phyloP scores from a whole-genome alignment of 495 filamentous ascomycete species.

The Saxophila tyrrhenica region DNA sequence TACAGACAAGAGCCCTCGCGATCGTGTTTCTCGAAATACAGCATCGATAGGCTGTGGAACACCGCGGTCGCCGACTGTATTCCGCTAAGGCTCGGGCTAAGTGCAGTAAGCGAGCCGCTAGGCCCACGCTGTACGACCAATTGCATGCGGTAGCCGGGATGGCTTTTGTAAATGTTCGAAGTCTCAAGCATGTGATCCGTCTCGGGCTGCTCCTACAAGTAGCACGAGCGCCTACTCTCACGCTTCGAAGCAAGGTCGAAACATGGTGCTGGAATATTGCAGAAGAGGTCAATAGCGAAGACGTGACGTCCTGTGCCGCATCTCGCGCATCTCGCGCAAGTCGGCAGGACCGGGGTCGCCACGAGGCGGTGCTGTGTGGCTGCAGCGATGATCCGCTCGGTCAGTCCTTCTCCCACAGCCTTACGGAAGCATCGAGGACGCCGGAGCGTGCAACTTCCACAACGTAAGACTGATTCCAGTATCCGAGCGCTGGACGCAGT shows the following conservation, averaged over 20 bases:
- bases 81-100: not conserved
- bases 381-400: not conserved
- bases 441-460: not conserved
- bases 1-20: too few relatives aligned
- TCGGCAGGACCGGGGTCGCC: not conserved
- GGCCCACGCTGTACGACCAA: not conserved
- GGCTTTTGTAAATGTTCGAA: not conserved
- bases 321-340: too few relatives aligned
- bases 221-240: conserved; percentile 16
- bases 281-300: too few relatives aligned
- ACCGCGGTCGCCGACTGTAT: not conserved
- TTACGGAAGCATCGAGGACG: not conserved
- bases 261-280: too few relatives aligned
- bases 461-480: not conserved
- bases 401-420: not conserved
- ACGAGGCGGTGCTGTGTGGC: not conserved
- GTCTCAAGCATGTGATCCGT: not conserved
- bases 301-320: too few relatives aligned
- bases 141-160: not conserved
- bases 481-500: too few relatives aligned
- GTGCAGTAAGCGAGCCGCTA: too few relatives aligned
- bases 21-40: not conserved
- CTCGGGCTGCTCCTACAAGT: conserved; percentile 4
- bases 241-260: not conserved
- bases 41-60: not conserved